Evolutionary conservation across 2,329 filamentous ascomycete species (phyloP).

Genomic region (Epichloe baconii): DNA sequence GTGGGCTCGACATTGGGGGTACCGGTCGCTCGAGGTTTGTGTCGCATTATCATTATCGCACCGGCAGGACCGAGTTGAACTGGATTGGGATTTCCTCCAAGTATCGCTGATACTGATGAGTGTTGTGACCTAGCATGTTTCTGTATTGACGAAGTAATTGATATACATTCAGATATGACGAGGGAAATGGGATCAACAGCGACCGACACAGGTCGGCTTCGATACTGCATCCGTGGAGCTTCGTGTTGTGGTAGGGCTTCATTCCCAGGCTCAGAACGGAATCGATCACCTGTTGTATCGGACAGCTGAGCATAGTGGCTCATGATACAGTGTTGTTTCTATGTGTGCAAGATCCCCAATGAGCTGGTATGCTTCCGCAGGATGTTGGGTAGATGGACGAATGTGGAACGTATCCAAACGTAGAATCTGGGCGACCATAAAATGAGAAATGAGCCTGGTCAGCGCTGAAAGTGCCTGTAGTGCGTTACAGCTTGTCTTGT

Average conservation of each 20-base stretch:
- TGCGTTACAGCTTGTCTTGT: background rate
- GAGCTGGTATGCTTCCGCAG: background rate
- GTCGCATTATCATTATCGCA: conserved; percentile 26
- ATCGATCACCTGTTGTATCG: background rate
- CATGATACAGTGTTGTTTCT: conserved; percentile 1
- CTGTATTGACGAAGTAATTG: conserved; percentile 94
- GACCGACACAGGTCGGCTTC: conserved; percentile 55
- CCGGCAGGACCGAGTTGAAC: conserved; percentile 39
- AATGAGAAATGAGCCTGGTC: background rate
- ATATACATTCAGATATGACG: conserved; percentile 97
- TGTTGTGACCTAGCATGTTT: conserved; percentile 95
- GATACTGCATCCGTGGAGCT: conserved; percentile 40
- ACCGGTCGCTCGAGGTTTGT: conserved; percentile 25
- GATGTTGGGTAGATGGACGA: background rate
- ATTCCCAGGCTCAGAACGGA: background rate
- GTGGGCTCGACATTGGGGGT: conserved; percentile 26
- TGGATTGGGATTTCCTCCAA: conserved; percentile 60
- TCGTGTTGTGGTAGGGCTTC: conserved; percentile 9
- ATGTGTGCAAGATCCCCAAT: background rate
- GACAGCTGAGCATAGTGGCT: conserved; percentile 2
- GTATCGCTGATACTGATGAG: conserved; percentile 88
- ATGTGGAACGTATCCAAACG: background rate
- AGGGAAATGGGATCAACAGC: conserved; percentile 83
- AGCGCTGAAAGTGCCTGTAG: background rate
- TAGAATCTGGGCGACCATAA: background rate